Percentiles rank a stretch among this genome's conserved stretches.
Conservation (phyloP, 176 grass and related monocot species). For the Carex littledalei region DNA sequence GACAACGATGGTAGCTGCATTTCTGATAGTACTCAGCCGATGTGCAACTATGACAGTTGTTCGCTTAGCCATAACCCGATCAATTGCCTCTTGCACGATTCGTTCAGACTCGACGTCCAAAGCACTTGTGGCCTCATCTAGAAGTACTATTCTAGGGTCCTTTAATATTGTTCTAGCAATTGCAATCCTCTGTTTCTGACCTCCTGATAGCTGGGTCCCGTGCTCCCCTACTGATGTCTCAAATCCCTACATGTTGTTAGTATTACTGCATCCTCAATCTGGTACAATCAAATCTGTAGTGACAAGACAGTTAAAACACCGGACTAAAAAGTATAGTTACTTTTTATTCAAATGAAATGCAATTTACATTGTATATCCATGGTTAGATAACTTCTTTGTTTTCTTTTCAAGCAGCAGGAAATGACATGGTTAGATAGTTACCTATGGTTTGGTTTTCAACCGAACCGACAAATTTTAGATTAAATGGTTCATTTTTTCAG, state of each 20-base stretch:
- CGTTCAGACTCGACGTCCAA: slow-evolving; percentile 73
- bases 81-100: slow-evolving; percentile 76
- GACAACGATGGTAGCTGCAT: slow-evolving; percentile 60
- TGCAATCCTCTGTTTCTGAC: slow-evolving; percentile 80
- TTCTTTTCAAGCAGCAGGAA: too few species aligned
- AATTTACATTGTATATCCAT: too few species aligned
- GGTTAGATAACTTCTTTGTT: too few species aligned
- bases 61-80: slow-evolving; percentile 54
- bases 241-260: slow-evolving; percentile 41
- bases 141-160: slow-evolving; percentile 67
- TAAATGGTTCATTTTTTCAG: too few species aligned
- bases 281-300: background rate
- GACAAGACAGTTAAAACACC: background rate
- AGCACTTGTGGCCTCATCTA: slow-evolving; percentile 85
- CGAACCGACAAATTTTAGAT: too few species aligned
- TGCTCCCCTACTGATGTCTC: slow-evolving; percentile 65
- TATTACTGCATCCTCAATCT: background rate
- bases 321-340: background rate
- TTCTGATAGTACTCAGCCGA: slow-evolving; percentile 67
- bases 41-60: slow-evolving; percentile 77
- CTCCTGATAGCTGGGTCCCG: slow-evolving; percentile 76
- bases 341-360: too few species aligned
- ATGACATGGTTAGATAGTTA: too few species aligned
- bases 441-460: too few species aligned
- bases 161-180: slow-evolving; percentile 81